phyloP scores from a whole-genome alignment of 768 basidiomycete species.

The Tephrocybe sp. region DNA sequence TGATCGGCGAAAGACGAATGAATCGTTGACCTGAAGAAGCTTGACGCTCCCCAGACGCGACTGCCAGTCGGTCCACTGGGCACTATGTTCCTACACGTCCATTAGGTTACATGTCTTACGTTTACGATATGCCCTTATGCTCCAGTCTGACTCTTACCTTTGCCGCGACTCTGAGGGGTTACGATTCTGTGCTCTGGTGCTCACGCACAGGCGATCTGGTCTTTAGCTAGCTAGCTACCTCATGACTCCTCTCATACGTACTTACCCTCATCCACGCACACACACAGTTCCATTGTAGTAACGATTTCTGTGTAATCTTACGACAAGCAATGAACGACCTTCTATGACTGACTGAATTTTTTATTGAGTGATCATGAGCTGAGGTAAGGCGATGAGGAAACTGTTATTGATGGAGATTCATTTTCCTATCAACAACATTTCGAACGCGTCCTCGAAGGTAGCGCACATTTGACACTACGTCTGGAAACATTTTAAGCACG shows the following conservation, averaged over 20 bases:
- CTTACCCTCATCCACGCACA: conserved; percentile 23
- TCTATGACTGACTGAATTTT: conserved; percentile 13
- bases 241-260: conserved; percentile 7
- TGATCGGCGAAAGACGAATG: conserved; percentile 13
- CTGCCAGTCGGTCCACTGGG: conserved; percentile 19
- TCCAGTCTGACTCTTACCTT: conserved; percentile 15
- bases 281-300: conserved; percentile 40
- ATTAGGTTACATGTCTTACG: conserved; percentile 16
- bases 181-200: conserved; percentile 13
- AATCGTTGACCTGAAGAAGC: conserved; percentile 23
- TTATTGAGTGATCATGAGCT: too few species aligned
- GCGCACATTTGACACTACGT: background rate
- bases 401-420: conserved; percentile 14
- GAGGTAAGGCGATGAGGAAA: background rate
- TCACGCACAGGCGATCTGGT: conserved; percentile 12
- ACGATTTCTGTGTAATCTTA: conserved; percentile 42
- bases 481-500: conserved; percentile 6
- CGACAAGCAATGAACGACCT: conserved; percentile 33
- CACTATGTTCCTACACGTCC: conserved; percentile 13
- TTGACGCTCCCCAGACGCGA: conserved; percentile 27
- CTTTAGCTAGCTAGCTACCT: conserved; percentile 11
- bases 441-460: background rate
- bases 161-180: conserved; percentile 18
- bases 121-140: conserved; percentile 25
- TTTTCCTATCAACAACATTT: background rate